phyloP scores from a whole-genome alignment of 2,329 filamentous ascomycete species.

The Claviceps digitariae region DNA sequence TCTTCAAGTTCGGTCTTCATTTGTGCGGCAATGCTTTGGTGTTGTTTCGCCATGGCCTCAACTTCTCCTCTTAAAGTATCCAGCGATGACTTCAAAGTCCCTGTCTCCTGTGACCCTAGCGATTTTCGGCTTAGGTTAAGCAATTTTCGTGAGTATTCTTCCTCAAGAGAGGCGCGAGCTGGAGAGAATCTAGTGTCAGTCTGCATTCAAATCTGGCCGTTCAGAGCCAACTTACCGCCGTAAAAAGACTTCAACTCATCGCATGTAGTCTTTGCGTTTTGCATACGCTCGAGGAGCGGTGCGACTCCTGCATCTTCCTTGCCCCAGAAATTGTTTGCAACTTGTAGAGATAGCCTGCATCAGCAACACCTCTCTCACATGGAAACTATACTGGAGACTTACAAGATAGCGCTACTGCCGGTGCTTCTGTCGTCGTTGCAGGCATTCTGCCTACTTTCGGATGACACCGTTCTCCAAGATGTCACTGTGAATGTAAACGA shows the following conservation, averaged over 20 bases:
- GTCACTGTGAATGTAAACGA: neutral
- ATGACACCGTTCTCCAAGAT: neutral
- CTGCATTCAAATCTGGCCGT: neutral
- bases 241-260: conserved; percentile 94
- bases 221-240: conserved; percentile 39
- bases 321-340: conserved; percentile 99
- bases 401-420: conserved; percentile 57
- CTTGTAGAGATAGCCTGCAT: conserved; percentile 27
- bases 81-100: conserved; percentile 69
- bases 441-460: conserved; percentile 34
- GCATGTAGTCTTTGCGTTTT: conserved; percentile 81
- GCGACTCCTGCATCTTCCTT: conserved; percentile 94
- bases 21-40: conserved; percentile 77
- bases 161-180: conserved; percentile 88
- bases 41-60: conserved; percentile 87
- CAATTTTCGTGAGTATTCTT: conserved; percentile 88
- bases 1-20: conserved; percentile 97
- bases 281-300: conserved; percentile 88
- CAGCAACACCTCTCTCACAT: neutral
- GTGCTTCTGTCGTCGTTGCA: conserved; percentile 45
- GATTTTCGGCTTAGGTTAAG: conserved; percentile 76
- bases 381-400: conserved; percentile 14
- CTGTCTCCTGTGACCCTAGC: conserved; percentile 75
- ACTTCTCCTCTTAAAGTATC: conserved; percentile 82
- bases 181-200: neutral